Evolutionary conservation across 2,329 filamentous ascomycete genomes (phyloP).

Genomic region (Epichloe baconii): DNA sequence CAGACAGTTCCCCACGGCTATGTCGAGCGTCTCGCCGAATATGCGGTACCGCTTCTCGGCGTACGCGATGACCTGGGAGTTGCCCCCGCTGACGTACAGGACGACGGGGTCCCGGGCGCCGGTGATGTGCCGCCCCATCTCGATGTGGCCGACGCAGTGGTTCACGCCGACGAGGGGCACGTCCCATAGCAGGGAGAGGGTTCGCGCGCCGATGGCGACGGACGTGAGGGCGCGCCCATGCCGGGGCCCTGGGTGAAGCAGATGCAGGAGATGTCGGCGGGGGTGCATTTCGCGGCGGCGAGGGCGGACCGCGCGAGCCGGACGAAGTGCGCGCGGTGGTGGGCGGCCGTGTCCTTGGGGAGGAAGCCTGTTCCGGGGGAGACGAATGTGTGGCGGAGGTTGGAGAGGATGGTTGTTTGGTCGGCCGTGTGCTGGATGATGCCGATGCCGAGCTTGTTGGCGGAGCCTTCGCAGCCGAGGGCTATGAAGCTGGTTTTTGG

Average conservation of each 20-base stretch:
- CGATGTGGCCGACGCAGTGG: conserved; percentile 96
- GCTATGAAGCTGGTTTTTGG: conserved; percentile 31
- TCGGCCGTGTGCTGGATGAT: conserved; percentile 64
- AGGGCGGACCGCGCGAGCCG: conserved; percentile 70
- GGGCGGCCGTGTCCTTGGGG: conserved; percentile 87
- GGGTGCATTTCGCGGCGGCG: conserved; percentile 46
- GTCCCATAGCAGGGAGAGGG: conserved; percentile 69
- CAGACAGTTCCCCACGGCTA: conserved; percentile 93
- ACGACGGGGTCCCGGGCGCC: conserved; percentile 86
- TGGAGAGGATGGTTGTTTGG: conserved; percentile 61
- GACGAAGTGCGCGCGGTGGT: conserved; percentile 81
- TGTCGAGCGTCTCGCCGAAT: conserved; percentile 94
- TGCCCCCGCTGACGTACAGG: conserved; percentile 88
- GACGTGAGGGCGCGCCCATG: conserved; percentile 90
- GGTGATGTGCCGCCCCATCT: conserved; percentile 93
- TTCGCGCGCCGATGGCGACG: conserved; percentile 75
- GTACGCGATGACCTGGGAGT: conserved; percentile 97
- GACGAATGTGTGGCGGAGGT: conserved; percentile 86
- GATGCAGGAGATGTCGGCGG: conserved; percentile 70
- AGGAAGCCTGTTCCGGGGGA: conserved; percentile 90
- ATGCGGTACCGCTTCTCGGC: conserved; percentile 90
- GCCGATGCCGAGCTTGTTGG: conserved; percentile 94
- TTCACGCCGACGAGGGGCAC: conserved; percentile 91
- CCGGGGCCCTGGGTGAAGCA: conserved; percentile 94
- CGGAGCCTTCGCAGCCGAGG: conserved; percentile 70